These are phyloP conservation scores for Colletotrichum filicis DNA, from an alignment of 2,329 filamentous ascomycete genomes.

Conservation along the genomic window DNA sequence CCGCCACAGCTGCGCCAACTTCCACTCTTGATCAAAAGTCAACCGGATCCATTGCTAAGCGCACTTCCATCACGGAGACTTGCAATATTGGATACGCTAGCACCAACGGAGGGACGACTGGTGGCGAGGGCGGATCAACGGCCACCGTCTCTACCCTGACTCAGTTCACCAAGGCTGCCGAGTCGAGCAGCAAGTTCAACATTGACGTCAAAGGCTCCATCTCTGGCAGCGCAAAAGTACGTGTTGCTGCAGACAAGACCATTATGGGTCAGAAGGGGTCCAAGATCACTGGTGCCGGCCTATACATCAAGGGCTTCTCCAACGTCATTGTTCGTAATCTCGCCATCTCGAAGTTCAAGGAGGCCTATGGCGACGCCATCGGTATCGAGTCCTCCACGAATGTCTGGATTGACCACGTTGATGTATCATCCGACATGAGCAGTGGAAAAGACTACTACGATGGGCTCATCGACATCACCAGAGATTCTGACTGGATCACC, in stretches of 20 bases:
- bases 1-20: slow-evolving; percentile 44
- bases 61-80: slow-evolving; percentile 49
- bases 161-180: slow-evolving; percentile 58
- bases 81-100: slow-evolving; percentile 48
- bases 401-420: slow-evolving; percentile 75
- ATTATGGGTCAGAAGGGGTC: slow-evolving; percentile 53
- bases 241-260: slow-evolving; percentile 56
- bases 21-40: slow-evolving; percentile 42
- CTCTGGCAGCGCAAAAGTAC: slow-evolving; percentile 51
- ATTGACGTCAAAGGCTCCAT: slow-evolving; percentile 55
- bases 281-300: slow-evolving; percentile 57
- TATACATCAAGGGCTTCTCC: slow-evolving; percentile 61
- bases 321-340: slow-evolving; percentile 75
- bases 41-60: slow-evolving; percentile 45
- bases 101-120: slow-evolving; percentile 57
- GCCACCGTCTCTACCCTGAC: slow-evolving; percentile 60
- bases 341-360: slow-evolving; percentile 66
- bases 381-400: slow-evolving; percentile 67
- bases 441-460: slow-evolving; percentile 78
- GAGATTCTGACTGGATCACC: slow-evolving; percentile 71
- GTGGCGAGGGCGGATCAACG: slow-evolving; percentile 61
- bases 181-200: slow-evolving; percentile 54
- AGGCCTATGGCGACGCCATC: slow-evolving; percentile 68
- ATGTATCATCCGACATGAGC: slow-evolving; percentile 69
- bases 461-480: slow-evolving; percentile 71